Evolutionary conservation across 169 alveolate genomes (phyloP), one percentile per base, ranked within the genome.

Genomic region (Babesia ovis): DNA sequence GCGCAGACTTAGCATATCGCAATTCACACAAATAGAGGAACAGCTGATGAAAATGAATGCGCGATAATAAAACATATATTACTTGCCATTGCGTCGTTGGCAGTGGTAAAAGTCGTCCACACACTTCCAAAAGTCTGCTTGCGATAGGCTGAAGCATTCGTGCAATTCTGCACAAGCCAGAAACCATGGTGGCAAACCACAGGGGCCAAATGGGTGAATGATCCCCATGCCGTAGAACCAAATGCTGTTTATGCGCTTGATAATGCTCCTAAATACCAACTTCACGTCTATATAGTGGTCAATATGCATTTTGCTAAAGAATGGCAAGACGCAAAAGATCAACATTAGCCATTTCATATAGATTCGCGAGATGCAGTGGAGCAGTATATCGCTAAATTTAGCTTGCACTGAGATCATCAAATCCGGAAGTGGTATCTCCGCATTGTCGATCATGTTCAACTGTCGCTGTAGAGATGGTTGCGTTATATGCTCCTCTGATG

Each of bases 111-210:
- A 81, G 31, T n/a, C 31, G 14, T 62, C 45, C 23, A 81, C 35
- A 46, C 89, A 81, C 14, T 45, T 46, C 23, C 34, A 20, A n/a
- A 81, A 22, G 18, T 20, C 51, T 20, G 35, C 34, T 22, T 29
- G 31, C 14, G 31, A 46, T 32, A 72, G 3, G 23, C 89, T 81
- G 67, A 72, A 70, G 42, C 55, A 50, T 37, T 81, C 68, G 74
- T 81, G 61, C 16, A 81, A 54, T 45, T 81, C 89, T 6, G 85
- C 71, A 25, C 54, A 72, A 18, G 85, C 45, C 51, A 81, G 55
- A 43, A 72, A 71, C 81, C 79, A 81, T 6, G 89, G 89, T 46
- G 76, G 89, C 29, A 72, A 43, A 35, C 89, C 89, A 22, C 51
- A 31, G n/a, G 84, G 67, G 0, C 89, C 89, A 64, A 81, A 81